These are phyloP conservation scores for Rhytidhysteron rufulum DNA, from an alignment of 2,329 filamentous ascomycete genomes.

Conservation along the genomic window DNA sequence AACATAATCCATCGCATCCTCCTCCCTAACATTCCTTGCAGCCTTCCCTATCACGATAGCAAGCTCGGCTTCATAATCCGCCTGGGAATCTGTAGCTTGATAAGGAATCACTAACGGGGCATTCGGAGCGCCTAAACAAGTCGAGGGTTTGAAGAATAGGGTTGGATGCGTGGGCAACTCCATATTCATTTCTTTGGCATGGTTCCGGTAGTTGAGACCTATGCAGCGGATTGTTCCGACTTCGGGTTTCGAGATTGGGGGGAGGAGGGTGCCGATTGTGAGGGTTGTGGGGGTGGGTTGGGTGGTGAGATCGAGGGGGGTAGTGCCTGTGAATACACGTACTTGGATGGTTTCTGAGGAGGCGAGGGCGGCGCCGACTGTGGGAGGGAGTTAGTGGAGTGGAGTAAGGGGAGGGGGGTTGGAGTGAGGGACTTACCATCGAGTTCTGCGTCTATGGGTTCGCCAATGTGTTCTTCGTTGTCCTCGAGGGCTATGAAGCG, in stretches of 20 bases:
- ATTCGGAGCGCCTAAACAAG: conserved; percentile 10
- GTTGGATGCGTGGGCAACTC: conserved; percentile 11
- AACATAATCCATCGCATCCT: conserved; percentile 44
- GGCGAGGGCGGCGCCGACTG: conserved; percentile 13
- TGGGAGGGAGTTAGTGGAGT: background rate
- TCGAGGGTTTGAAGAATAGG: conserved; percentile 18
- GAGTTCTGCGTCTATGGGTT: conserved; percentile 8
- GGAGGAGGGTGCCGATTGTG: conserved; percentile 5
- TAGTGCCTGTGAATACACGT: conserved; percentile 8
- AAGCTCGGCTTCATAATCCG: conserved; percentile 8
- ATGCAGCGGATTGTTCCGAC: conserved; percentile 41
- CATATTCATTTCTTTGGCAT: conserved; percentile 15
- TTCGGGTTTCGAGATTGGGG: background rate
- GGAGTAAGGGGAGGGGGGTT: background rate
- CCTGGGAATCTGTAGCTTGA: conserved; percentile 3
- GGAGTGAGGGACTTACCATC: too few relatives aligned
- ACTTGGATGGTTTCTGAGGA: conserved; percentile 7
- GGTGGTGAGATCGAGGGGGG: conserved; percentile 5
- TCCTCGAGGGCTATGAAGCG: conserved; percentile 16
- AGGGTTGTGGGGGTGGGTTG: conserved; percentile 8
- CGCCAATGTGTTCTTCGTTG: conserved; percentile 11
- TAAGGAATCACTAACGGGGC: too few relatives aligned
- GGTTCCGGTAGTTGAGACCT: conserved; percentile 38
- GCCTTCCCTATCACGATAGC: conserved; percentile 46
- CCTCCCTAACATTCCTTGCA: conserved; percentile 43